Base-by-base conservation (phyloP, 2,329 filamentous ascomycete species). In the Byssochlamys sp. region DNA sequence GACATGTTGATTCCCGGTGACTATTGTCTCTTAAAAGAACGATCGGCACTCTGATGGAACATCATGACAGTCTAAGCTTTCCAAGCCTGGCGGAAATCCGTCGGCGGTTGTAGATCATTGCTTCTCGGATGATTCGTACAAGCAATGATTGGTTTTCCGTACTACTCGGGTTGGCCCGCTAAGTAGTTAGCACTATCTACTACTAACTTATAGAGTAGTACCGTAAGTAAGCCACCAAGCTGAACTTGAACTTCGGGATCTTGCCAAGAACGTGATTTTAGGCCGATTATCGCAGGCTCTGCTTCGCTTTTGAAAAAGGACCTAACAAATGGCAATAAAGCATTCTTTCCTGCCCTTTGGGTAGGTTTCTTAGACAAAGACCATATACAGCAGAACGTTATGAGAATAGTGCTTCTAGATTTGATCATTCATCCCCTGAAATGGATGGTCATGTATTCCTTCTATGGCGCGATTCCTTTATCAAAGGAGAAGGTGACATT, bases 391-490 rank as follows among this genome's bases (percentile, higher is more conserved):
- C 35, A 39, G 35, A 11, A 39, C 3, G 12, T 39, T 3, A 39
- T 39, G 35, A 39, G 35, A 19, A 39, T 39, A n/a, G 35, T n/a
- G 4, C 35, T 39, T 39, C 14, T n/a, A 39, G 35, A 39, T 14
- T 39, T 39, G 1, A 39, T 39, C 35, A 14, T 39, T 19, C 35
- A 31, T 31, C 29, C 1, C 29, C 1, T n/a, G 4, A 39, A 11
- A 39, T 14, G 12, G 35, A 39, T 14, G 12, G 35, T n/a, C 12
- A 19, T n/a, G 12, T 19, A 19, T 19, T 10, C 10, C 29, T 31
- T 31, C 14, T 39, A 39, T 39, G 51, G 86, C 79, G 67, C 82
- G 12, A 39, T 39, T 39, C 12, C 11, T 14, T 4, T 39, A 39
- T 31, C 29, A n/a, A 39, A n/a, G 35, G 35, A 39, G 35, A 39